These are phyloP conservation scores for Umbelopsis ramanniana DNA, from an alignment of 192 early-diverging fungal genomes.

Conservation along the genomic window DNA sequence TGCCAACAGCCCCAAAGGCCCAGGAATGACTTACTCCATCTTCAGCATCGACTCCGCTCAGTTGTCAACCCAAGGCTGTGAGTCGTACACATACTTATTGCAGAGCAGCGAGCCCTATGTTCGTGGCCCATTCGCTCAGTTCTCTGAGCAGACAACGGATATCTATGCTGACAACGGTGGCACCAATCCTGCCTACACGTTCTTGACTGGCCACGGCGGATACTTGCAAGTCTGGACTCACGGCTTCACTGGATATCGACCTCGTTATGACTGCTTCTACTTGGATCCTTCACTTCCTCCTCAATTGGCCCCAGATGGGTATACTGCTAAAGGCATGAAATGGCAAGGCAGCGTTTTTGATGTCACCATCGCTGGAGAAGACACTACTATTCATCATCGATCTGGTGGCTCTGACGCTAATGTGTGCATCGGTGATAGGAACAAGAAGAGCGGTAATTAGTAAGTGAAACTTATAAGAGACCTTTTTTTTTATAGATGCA, in stretches of 20 bases:
- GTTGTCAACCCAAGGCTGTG: constrained; percentile 36
- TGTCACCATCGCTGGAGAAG: constrained; percentile 28
- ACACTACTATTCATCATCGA: constrained; percentile 31
- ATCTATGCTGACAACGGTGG: constrained; percentile 37
- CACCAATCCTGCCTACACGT: constrained; percentile 45
- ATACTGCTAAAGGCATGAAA: constrained; percentile 41
- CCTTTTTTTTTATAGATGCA: too few relatives aligned
- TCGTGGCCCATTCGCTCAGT: constrained; percentile 38
- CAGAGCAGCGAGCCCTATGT: constrained; percentile 43
- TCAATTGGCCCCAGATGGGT: constrained; percentile 37
- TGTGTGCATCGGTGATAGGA: constrained; percentile 37
- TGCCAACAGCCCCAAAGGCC: constrained; percentile 42
- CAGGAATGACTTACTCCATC: constrained; percentile 45
- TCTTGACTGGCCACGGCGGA: constrained; percentile 43
- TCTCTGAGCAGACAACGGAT: constrained; percentile 40
- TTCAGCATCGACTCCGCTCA: constrained; percentile 42
- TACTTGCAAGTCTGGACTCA: constrained; percentile 44
- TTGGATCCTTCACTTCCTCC: constrained; percentile 41
- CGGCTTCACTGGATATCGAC: constrained; percentile 40
- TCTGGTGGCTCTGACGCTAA: constrained; percentile 30
- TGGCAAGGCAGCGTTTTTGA: constrained; percentile 45
- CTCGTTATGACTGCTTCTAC: constrained; percentile 41
- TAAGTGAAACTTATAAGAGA: constrained; percentile 21
- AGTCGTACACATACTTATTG: constrained; percentile 38
- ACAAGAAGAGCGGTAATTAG: constrained; percentile 40